Evolutionary conservation across 2,329 filamentous ascomycete genomes (phyloP).

Genomic region (Tolypocladium inflatum): DNA sequence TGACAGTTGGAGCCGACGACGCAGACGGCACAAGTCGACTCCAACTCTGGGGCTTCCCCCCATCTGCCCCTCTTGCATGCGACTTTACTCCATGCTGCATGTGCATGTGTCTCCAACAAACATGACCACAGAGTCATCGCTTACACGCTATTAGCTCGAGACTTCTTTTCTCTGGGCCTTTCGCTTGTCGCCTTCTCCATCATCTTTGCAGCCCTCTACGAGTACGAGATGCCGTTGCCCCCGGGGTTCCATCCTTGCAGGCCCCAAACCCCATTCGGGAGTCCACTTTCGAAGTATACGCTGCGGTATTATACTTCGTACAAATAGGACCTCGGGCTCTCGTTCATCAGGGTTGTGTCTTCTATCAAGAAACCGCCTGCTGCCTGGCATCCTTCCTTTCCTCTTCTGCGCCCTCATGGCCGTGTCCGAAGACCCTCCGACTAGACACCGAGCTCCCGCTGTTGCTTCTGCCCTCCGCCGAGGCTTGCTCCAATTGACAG

Average conservation of each 20-base stretch:
- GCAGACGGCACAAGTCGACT: neutral
- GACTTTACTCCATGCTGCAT: neutral
- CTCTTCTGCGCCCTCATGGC: neutral
- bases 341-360: neutral
- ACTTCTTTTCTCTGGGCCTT: neutral
- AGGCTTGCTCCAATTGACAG: neutral
- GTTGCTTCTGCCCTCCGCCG: neutral
- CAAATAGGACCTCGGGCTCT: neutral
- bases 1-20: neutral
- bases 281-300: neutral
- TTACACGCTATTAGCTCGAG: neutral
- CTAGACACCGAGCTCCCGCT: neutral
- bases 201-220: neutral
- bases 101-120: neutral
- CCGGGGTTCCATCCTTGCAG: neutral
- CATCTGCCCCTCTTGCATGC: neutral
- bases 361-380: neutral
- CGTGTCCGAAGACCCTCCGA: neutral
- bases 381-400: neutral
- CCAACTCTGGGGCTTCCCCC: neutral
- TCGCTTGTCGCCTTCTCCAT: neutral
- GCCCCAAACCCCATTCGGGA: neutral
- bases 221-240: neutral
- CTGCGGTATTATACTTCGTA: neutral
- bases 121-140: neutral